These are phyloP conservation scores for Podila epigama DNA, from an alignment of 192 early-diverging fungal species.

Conservation along the genomic window DNA sequence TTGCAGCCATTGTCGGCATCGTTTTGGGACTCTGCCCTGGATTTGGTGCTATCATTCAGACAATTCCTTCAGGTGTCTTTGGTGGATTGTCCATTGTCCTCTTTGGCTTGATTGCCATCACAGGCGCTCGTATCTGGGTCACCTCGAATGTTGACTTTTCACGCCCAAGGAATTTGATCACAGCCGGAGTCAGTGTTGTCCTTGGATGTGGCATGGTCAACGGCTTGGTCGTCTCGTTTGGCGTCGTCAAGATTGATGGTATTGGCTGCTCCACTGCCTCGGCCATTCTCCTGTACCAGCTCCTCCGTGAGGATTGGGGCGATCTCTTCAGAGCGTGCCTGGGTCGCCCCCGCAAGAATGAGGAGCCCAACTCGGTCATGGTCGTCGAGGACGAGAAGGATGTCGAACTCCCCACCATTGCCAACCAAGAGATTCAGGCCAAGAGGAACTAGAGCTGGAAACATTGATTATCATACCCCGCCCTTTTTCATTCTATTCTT, in stretches of 20 bases:
- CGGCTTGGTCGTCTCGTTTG: slow-evolving; percentile 43
- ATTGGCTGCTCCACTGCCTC: slow-evolving; percentile 54
- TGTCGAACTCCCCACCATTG: not conserved
- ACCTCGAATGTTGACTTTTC: slow-evolving; percentile 61
- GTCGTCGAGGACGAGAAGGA: not conserved
- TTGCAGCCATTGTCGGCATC: slow-evolving; percentile 62
- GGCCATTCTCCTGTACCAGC: slow-evolving; percentile 51
- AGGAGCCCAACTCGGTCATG: not conserved
- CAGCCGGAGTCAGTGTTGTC: slow-evolving; percentile 58
- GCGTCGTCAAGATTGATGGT: slow-evolving; percentile 55
- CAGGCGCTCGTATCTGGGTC: slow-evolving; percentile 66
- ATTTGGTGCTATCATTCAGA: slow-evolving; percentile 60
- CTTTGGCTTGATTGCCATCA: slow-evolving; percentile 61
- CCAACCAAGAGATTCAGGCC: too few relatives aligned
- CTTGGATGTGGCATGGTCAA: slow-evolving; percentile 57
- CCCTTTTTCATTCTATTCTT: too few relatives aligned
- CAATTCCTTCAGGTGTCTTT: slow-evolving; percentile 63
- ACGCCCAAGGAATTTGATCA: slow-evolving; percentile 58
- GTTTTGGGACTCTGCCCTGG: slow-evolving; percentile 64
- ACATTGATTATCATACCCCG: too few relatives aligned
- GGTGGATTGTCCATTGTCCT: slow-evolving; percentile 62
- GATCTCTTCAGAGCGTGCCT: slow-evolving; percentile 9
- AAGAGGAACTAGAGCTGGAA: too few relatives aligned
- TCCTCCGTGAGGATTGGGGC: slow-evolving; percentile 39
- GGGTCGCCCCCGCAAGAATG: not conserved